Percentiles rank a stretch among this genome's conserved stretches.
Evolutionary conservation across 345 rosid species (phyloP).

Genomic region (Murraya paniculata): DNA sequence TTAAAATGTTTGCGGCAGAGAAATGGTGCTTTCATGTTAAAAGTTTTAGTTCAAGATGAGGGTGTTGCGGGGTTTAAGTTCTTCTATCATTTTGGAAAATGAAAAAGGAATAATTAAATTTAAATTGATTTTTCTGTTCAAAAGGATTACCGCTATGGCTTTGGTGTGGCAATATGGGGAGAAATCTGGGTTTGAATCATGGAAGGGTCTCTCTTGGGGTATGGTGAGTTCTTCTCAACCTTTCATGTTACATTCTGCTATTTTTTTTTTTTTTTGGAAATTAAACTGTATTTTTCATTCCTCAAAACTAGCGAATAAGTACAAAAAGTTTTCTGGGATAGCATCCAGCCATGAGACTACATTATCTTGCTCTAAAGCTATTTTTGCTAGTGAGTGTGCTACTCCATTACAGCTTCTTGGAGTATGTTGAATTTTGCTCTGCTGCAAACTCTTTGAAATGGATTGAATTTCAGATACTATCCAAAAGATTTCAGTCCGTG

Average conservation of each 20-base stretch:
- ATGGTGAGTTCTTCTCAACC: constrained; percentile 53
- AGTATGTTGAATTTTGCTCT: too few species aligned
- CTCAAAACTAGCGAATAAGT: too few species aligned
- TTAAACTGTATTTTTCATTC: too few species aligned
- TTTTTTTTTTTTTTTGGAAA: too few species aligned
- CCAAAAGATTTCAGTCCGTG: too few species aligned
- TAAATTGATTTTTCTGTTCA: constrained; percentile 10
- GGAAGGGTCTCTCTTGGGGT: constrained; percentile 99
- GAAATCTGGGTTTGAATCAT: constrained; percentile 75
- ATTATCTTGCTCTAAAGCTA: too few species aligned
- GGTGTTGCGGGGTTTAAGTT: background rate
- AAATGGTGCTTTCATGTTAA: background rate
- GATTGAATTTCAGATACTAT: too few species aligned
- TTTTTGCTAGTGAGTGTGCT: too few species aligned
- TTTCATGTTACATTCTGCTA: background rate
- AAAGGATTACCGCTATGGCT: constrained; percentile 86
- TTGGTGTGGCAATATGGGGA: constrained; percentile 97
- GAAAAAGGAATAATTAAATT: background rate
- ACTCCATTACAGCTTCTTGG: too few species aligned
- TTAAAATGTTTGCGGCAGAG: background rate
- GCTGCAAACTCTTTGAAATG: too few species aligned
- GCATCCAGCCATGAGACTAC: too few species aligned
- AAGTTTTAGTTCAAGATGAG: background rate
- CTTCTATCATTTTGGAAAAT: background rate
- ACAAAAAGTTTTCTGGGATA: too few species aligned